Conservation (phyloP, 1,284 basidiomycete genomes). For the Xerocomus nothofagi region DNA sequence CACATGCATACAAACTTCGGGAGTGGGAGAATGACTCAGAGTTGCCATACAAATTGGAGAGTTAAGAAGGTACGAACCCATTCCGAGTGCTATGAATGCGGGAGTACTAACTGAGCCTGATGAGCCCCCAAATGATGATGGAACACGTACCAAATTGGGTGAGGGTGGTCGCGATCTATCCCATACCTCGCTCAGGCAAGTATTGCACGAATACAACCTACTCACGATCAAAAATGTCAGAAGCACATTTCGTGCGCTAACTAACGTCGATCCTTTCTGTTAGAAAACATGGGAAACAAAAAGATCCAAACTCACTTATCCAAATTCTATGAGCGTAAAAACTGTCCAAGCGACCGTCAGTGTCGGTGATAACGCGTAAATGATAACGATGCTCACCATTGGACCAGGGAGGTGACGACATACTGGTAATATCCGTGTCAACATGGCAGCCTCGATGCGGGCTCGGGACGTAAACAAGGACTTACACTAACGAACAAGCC, state of each 20-base stretch:
- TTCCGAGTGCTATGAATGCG: slow-evolving; percentile 5
- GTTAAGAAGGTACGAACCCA: slow-evolving; percentile 2
- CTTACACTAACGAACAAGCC: slow-evolving; percentile 4
- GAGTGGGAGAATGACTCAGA: neutral
- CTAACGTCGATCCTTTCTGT: neutral
- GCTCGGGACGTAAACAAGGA: neutral
- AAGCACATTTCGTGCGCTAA: slow-evolving; percentile 6
- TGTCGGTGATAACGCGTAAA: neutral
- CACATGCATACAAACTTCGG: slow-evolving; percentile 1
- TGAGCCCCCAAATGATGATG: neutral
- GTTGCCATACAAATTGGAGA: neutral
- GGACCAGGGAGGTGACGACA: slow-evolving; percentile 7
- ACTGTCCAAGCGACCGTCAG: neutral
- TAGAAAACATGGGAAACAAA: neutral
- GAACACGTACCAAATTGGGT: slow-evolving; percentile 7
- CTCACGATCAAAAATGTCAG: slow-evolving; percentile 14
- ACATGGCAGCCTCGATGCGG: neutral
- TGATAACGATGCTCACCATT: slow-evolving; percentile 7
- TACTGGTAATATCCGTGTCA: slow-evolving; percentile 1
- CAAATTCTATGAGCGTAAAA: slow-evolving; percentile 20
- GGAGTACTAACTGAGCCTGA: neutral
- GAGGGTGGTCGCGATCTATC: slow-evolving; percentile 7
- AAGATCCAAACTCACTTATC: slow-evolving; percentile 12
- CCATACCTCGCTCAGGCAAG: neutral
- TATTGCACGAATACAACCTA: neutral